phyloP scores from a whole-genome alignment of 768 basidiomycete genomes.

The Suillus discolor region DNA sequence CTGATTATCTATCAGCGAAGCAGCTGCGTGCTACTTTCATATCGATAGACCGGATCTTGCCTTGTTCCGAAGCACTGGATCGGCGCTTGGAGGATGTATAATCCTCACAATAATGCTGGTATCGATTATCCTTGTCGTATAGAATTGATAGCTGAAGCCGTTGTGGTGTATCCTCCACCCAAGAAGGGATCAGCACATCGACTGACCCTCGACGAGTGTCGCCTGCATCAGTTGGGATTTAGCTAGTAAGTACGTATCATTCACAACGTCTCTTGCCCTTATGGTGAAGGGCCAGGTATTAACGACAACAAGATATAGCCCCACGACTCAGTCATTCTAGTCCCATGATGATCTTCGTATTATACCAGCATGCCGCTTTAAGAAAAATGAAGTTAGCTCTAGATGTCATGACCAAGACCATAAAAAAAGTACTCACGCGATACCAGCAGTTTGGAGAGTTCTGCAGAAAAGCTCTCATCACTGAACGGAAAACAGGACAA shows the following conservation, averaged over 20 bases:
- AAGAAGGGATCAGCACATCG: not conserved
- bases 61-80: too few species aligned
- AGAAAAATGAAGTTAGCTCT: conserved; percentile 26
- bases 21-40: too few species aligned
- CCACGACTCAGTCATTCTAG: not conserved
- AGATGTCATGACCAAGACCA: not conserved
- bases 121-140: not conserved
- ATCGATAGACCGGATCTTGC: too few species aligned
- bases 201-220: not conserved
- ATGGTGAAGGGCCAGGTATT: not conserved
- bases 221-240: not conserved
- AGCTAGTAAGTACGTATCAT: not conserved
- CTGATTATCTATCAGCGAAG: too few species aligned
- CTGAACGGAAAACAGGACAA: not conserved
- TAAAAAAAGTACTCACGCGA: conserved; percentile 49
- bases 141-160: not conserved
- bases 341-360: conserved; percentile 24
- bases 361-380: conserved; percentile 50
- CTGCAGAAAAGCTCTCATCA: conserved; percentile 17
- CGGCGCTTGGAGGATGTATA: not conserved
- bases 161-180: not conserved
- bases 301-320: not conserved
- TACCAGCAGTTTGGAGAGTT: conserved; percentile 60
- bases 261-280: not conserved
- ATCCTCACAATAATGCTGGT: too few species aligned